Evolutionary conservation across 805 yeast species (phyloP).

Genomic region (Priceomyces fermenticarens): DNA sequence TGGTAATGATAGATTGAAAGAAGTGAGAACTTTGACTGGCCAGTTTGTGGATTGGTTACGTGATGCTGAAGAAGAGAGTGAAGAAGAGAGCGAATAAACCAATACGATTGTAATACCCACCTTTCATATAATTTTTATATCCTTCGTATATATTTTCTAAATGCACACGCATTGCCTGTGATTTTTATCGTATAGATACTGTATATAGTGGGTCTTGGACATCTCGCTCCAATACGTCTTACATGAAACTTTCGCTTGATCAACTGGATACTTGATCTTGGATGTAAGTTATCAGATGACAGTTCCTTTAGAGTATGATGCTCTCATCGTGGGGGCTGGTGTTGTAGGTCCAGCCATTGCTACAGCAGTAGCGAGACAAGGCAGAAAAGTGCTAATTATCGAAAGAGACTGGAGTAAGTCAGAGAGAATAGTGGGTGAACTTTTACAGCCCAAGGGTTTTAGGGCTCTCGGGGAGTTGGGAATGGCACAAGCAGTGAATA

Average conservation of each 20-base stretch:
- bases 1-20: conserved; percentile 39
- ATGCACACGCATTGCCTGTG: neutral
- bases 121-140: neutral
- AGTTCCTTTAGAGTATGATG: conserved; percentile 57
- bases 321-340: conserved; percentile 96
- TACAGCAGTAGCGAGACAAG: conserved; percentile 84
- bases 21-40: conserved; percentile 54
- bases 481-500: conserved; percentile 69
- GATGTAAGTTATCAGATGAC: neutral
- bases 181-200: too few relatives aligned
- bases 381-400: conserved; percentile 71
- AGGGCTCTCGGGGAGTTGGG: conserved; percentile 80
- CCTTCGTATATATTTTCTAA: neutral
- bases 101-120: neutral
- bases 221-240: too few relatives aligned
- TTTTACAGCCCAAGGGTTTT: conserved; percentile 96
- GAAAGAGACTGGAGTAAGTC: conserved; percentile 93
- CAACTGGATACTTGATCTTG: too few relatives aligned
- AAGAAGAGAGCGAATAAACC: conserved; percentile 24
- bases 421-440: conserved; percentile 95
- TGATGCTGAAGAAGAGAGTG: conserved; percentile 66
- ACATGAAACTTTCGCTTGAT: too few relatives aligned
- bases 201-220: too few relatives aligned
- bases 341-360: conserved; percentile 95
- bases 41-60: conserved; percentile 86